Conservation (phyloP, 768 basidiomycete species). For the Rhodotorula diobovata region DNA sequence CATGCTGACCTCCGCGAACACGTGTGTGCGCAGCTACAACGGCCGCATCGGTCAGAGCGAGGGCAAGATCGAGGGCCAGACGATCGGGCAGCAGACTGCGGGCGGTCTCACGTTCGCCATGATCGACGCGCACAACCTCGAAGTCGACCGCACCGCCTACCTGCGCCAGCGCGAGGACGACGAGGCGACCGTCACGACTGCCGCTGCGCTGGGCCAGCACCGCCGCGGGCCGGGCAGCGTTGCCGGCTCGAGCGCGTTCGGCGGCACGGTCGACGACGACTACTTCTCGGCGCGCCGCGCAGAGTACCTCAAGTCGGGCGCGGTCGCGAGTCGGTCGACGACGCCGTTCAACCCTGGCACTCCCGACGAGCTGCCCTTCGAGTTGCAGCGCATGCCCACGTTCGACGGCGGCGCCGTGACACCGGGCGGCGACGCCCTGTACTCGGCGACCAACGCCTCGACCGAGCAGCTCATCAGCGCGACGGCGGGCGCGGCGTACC, state of each 20-base stretch:
- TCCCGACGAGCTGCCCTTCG: constrained; percentile 24
- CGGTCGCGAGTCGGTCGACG: constrained; percentile 2
- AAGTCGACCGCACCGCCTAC: constrained; percentile 45
- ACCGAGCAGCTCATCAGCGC: constrained; percentile 29
- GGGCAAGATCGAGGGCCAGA: constrained; percentile 30
- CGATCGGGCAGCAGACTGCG: constrained; percentile 24
- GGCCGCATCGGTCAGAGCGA: constrained; percentile 33
- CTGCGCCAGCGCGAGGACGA: constrained; percentile 37
- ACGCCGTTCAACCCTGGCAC: not conserved
- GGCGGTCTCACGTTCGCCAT: constrained; percentile 35
- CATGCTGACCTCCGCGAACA: not conserved
- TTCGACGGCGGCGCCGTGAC: not conserved
- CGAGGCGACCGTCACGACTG: constrained; percentile 35
- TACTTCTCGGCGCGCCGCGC: constrained; percentile 21
- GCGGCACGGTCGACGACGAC: constrained; percentile 1
- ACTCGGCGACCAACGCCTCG: constrained; percentile 6
- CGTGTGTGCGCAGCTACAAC: constrained; percentile 16
- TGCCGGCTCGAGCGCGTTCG: not conserved
- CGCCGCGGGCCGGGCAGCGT: not conserved
- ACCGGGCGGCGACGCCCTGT: not conserved
- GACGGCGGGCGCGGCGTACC: not conserved
- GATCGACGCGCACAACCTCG: constrained; percentile 46
- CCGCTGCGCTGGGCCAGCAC: not conserved
- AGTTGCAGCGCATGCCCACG: constrained; percentile 30
- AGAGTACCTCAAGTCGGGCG: constrained; percentile 32